Evolutionary conservation across 148 eudicot genomes (phyloP).

Genomic region (Camellia granthamiana): DNA sequence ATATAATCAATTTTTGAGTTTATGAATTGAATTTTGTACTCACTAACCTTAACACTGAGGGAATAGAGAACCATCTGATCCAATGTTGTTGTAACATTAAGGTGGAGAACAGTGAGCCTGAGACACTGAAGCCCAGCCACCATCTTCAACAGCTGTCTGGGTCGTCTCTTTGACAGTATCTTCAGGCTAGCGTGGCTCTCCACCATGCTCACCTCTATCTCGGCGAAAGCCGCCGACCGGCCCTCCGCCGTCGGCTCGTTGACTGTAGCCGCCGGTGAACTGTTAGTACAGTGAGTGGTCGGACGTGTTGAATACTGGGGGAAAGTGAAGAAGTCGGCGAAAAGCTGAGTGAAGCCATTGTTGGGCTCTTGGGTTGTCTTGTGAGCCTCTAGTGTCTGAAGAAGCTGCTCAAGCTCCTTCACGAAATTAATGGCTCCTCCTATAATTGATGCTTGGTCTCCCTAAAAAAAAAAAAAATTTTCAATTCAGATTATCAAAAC

Average conservation of each 20-base stretch:
- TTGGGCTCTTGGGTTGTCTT: constrained; percentile 19
- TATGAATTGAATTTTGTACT: background rate
- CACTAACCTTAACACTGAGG: constrained; percentile 58
- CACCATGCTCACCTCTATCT: constrained; percentile 66
- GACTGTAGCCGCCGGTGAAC: background rate
- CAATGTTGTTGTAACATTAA: constrained; percentile 57
- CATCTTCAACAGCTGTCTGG: constrained; percentile 50
- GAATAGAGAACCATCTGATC: constrained; percentile 58
- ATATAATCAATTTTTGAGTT: too few relatives aligned
- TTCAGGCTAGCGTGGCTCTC: constrained; percentile 76
- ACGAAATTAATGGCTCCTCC: constrained; percentile 91
- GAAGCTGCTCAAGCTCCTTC: constrained; percentile 73
- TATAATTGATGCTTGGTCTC: constrained; percentile 92
- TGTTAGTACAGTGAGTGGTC: background rate
- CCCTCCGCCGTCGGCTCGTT: background rate
- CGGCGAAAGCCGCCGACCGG: constrained; percentile 27
- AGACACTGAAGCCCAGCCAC: constrained; percentile 55
- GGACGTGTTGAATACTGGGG: constrained; percentile 56
- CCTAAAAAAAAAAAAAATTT: constrained; percentile 30
- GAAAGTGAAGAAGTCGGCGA: constrained; percentile 52
- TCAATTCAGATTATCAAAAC: background rate
- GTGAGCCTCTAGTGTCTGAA: constrained; percentile 55
- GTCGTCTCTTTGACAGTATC: constrained; percentile 45
- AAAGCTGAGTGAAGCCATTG: constrained; percentile 19
- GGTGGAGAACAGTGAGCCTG: constrained; percentile 63